Base-by-base conservation (phyloP, 1,139 yeast genomes). In the Suhomyces guaymorum region DNA sequence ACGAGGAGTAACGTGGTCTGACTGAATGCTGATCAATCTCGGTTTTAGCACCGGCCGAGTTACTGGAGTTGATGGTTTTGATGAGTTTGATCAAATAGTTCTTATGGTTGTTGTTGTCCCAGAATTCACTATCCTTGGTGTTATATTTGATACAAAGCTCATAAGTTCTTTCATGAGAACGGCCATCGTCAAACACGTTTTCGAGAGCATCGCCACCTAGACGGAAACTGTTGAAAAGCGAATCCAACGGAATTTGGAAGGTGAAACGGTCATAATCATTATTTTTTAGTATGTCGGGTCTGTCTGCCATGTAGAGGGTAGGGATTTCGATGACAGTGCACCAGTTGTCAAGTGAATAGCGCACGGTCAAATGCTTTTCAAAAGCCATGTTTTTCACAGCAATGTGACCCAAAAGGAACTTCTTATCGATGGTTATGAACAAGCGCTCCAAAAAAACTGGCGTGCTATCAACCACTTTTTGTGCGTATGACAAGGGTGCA, bases 341-440 rank as follows among this genome's bases (percentile, higher is more conserved):
- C 96, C 96, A 87, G 46, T 72, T 59, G 57, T 87, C 90, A 37
- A 75, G 61, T 0, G 94, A 75, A 54, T 83, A 81, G 32, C 88
- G 70, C 13, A 84, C 70, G 14, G 74, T 68, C 17, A 87, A 78
- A 32, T 59, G 55, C 60, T 87, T 87, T 36, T 78, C 73, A 57
- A 71, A 87, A 1, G 84, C 68, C 13, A 85, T 30, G 57, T 87
- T 87, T 50, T 74, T 73, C 17, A 82, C 95, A 9, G 86, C 89
- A 27, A 86, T 71, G 43, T 80, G 80, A 2, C 95, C 96, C 39
- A 78, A 59, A n/a, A 87, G 58, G 33, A 65, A 67, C 44, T 68
- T 66, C 42, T 75, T 75, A 46, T 81, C 80, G 6, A 74, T 61
- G 17, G 83, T 72, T 32, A 87, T 63, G 44, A 78, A 77, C 10